A percentile compares a stretch with the other conserved stretches of the same genome.
These are phyloP conservation scores for Penicillium janthinellum DNA, from an alignment of 2,329 filamentous ascomycete genomes.

Conservation along the genomic window DNA sequence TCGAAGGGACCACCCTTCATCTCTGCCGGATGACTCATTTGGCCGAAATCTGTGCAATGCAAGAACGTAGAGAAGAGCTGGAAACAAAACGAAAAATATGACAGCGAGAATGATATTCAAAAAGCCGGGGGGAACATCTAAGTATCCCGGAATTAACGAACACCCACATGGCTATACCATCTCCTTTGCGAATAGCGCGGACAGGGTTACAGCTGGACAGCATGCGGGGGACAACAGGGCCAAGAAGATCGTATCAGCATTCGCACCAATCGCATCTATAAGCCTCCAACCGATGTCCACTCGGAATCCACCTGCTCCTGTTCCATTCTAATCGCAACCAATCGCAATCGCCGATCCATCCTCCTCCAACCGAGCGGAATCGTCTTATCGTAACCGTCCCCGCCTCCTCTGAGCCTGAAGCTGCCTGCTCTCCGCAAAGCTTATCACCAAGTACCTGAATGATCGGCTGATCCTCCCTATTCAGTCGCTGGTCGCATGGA, in stretches of 20 bases:
- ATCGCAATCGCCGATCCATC: neutral
- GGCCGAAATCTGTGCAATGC: neutral
- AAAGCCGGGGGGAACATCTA: constrained; percentile 8
- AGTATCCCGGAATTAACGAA: constrained; percentile 7
- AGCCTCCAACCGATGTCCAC: neutral
- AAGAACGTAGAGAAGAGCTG: neutral
- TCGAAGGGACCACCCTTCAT: constrained; percentile 23
- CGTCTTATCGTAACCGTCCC: constrained; percentile 11
- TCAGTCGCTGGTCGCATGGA: constrained; percentile 23
- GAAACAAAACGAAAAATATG: neutral
- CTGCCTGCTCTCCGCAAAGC: constrained; percentile 9
- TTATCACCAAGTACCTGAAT: constrained; percentile 13
- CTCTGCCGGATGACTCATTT: neutral
- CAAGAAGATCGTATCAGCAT: constrained; percentile 5
- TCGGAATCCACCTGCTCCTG: neutral
- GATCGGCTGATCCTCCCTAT: constrained; percentile 16
- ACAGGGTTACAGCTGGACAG: constrained; percentile 17
- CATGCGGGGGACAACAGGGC: constrained; percentile 15
- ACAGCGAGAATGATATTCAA: neutral
- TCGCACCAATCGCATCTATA: constrained; percentile 5
- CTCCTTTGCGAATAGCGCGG: constrained; percentile 11
- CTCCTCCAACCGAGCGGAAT: neutral
- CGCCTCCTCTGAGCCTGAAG: neutral
- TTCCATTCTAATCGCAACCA: neutral
- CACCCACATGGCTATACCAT: constrained; percentile 1